A percentile compares a stretch with the other conserved stretches of the same genome.
Conservation (phyloP, 805 yeast genomes). For the Candida ascalaphidarum region DNA sequence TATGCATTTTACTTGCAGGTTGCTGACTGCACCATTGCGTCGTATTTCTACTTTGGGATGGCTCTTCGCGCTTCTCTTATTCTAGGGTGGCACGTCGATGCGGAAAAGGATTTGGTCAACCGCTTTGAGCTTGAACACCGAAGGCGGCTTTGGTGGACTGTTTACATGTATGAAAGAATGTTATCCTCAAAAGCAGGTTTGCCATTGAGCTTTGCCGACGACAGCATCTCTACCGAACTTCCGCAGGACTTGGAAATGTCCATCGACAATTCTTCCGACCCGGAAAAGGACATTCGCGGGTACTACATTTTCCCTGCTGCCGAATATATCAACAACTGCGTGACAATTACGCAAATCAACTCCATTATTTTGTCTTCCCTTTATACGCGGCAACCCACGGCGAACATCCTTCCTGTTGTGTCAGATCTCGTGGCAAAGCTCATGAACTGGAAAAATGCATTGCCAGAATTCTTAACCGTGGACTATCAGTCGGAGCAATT, state of each 20-base stretch:
- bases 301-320: slow-evolving; percentile 73
- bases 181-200: slow-evolving; percentile 74
- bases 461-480: slow-evolving; percentile 58
- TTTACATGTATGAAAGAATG: slow-evolving; percentile 56
- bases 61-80: slow-evolving; percentile 67
- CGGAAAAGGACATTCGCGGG: slow-evolving; percentile 46
- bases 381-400: slow-evolving; percentile 67
- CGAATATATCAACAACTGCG: slow-evolving; percentile 68
- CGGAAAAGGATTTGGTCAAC: slow-evolving; percentile 52
- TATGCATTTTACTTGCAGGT: slow-evolving; percentile 78
- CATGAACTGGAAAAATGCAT: slow-evolving; percentile 55
- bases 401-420: slow-evolving; percentile 68
- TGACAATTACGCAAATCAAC: slow-evolving; percentile 69
- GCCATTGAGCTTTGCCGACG: slow-evolving; percentile 72
- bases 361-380: slow-evolving; percentile 62
- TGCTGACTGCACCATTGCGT: slow-evolving; percentile 76
- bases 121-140: slow-evolving; percentile 48
- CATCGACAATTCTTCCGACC: slow-evolving; percentile 22
- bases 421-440: slow-evolving; percentile 61
- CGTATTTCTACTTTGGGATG: slow-evolving; percentile 72
- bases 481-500: slow-evolving; percentile 50
- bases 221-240: slow-evolving; percentile 69
- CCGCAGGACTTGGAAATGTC: slow-evolving; percentile 68
- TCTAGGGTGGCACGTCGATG: slow-evolving; percentile 76
- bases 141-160: slow-evolving; percentile 41